Conservation (phyloP, 106 monocot genomes). For the Xerophyta viscosa region DNA sequence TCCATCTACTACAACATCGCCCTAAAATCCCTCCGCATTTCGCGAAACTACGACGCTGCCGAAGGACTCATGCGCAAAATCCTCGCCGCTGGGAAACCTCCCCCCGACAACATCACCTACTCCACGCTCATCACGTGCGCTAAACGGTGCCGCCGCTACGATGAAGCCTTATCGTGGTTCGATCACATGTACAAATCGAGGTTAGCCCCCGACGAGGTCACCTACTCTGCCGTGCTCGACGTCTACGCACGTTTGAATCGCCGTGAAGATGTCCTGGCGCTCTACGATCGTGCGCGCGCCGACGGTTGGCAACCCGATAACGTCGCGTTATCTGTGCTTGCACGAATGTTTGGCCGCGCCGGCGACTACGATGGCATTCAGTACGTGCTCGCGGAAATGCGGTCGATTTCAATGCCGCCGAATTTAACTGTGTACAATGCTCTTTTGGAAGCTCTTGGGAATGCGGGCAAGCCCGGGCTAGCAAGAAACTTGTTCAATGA, state of each 20-base stretch:
- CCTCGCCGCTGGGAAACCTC: slow-evolving; percentile 24
- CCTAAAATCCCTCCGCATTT: slow-evolving; percentile 57
- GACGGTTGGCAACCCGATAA: slow-evolving; percentile 74
- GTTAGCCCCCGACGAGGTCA: slow-evolving; percentile 78
- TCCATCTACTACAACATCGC: slow-evolving; percentile 69
- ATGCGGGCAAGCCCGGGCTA: slow-evolving; percentile 63
- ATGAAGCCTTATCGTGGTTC: slow-evolving; percentile 72
- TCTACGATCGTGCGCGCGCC: slow-evolving; percentile 69
- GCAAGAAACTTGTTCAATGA: slow-evolving; percentile 76
- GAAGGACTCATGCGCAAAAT: slow-evolving; percentile 65
- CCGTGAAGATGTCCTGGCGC: slow-evolving; percentile 45
- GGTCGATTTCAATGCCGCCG: slow-evolving; percentile 35
- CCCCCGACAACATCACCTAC: slow-evolving; percentile 84
- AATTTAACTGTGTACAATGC: slow-evolving; percentile 83
- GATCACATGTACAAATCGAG: slow-evolving; percentile 76
- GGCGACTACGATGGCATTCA: slow-evolving; percentile 86
- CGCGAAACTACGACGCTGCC: slow-evolving; percentile 35
- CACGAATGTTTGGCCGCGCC: slow-evolving; percentile 65
- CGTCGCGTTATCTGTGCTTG: slow-evolving; percentile 75
- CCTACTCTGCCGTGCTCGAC: slow-evolving; percentile 80
- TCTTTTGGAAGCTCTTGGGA: slow-evolving; percentile 70
- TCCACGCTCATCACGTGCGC: slow-evolving; percentile 85
- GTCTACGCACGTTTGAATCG: slow-evolving; percentile 73
- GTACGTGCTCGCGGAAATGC: slow-evolving; percentile 71
- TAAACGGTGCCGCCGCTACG: slow-evolving; percentile 48